These are phyloP conservation scores for Malassezia vespertilionis DNA, from an alignment of 1,284 basidiomycete genomes.

Conservation along the genomic window DNA sequence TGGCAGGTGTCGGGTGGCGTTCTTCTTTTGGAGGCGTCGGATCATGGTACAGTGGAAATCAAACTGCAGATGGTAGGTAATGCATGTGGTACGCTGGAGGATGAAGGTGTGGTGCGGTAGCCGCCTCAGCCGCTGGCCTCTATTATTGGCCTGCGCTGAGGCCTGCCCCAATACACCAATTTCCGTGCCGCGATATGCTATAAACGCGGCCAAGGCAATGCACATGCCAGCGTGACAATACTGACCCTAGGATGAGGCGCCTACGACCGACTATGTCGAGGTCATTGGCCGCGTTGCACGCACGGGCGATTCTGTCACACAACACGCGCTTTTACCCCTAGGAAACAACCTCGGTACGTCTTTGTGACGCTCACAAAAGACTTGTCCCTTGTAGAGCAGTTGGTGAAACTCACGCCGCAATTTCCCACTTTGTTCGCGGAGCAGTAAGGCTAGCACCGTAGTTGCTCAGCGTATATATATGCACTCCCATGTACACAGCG, in stretches of 20 bases:
- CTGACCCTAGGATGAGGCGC: slow-evolving; percentile 9
- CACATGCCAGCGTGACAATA: background rate
- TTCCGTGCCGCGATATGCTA: no score
- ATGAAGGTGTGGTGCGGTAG: no score
- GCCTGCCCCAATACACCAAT: no score
- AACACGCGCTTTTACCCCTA: slow-evolving; percentile 17
- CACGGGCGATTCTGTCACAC: slow-evolving; percentile 20
- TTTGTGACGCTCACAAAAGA: slow-evolving; percentile 14
- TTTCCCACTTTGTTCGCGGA: slow-evolving; percentile 27
- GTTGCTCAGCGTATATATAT: no score
- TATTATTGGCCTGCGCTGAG: no score
- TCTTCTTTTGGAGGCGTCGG: slow-evolving; percentile 34
- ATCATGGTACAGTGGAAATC: slow-evolving; percentile 37
- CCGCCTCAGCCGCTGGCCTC: no score
- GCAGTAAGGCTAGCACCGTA: no score
- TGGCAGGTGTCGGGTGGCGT: slow-evolving; percentile 26
- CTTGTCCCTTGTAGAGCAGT: slow-evolving; percentile 27
- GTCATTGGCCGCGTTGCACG: slow-evolving; percentile 41
- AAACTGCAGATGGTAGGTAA: slow-evolving; percentile 21
- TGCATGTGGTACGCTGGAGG: no score
- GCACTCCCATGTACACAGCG: background rate
- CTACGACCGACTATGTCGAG: slow-evolving; percentile 25
- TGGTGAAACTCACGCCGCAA: slow-evolving; percentile 24
- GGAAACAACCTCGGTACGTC: slow-evolving; percentile 31
- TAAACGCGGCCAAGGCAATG: no score